Evolutionary conservation across 2,329 filamentous ascomycete genomes (phyloP).

Genomic region (Teratosphaeria viscida): DNA sequence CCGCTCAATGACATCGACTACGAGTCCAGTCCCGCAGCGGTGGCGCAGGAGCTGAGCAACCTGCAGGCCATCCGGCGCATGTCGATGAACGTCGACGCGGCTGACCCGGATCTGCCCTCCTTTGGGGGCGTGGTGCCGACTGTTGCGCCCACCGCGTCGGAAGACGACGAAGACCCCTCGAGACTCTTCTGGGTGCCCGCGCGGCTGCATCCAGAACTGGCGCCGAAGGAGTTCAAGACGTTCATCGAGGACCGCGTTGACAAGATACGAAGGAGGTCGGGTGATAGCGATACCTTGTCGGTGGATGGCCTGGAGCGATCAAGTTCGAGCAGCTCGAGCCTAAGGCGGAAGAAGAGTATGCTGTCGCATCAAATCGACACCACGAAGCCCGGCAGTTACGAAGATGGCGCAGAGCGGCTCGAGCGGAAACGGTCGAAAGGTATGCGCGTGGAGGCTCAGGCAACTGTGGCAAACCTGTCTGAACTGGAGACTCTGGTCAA

Average conservation of each 20-base stretch:
- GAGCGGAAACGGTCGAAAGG: conserved; percentile 57
- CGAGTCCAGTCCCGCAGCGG: conserved; percentile 78
- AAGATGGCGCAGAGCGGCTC: conserved; percentile 73
- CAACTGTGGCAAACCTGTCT: conserved; percentile 51
- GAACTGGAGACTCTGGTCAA: conserved; percentile 73
- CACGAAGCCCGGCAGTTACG: conserved; percentile 51
- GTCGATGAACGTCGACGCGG: conserved; percentile 78
- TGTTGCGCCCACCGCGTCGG: conserved; percentile 55
- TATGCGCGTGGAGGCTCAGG: conserved; percentile 39
- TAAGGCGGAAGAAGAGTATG: conserved; percentile 90
- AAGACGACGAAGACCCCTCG: conserved; percentile 80
- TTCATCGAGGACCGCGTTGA: conserved; percentile 91
- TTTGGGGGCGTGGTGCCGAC: conserved; percentile 53
- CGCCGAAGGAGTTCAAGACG: conserved; percentile 90
- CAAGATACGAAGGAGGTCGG: conserved; percentile 74
- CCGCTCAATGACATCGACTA: conserved; percentile 78
- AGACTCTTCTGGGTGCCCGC: conserved; percentile 93
- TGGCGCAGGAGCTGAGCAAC: conserved; percentile 87
- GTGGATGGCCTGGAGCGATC: conserved; percentile 47
- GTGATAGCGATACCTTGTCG: conserved; percentile 52
- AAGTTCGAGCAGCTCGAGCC: conserved; percentile 46
- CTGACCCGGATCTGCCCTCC: conserved; percentile 65
- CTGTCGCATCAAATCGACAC: conserved; percentile 83
- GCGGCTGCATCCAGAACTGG: conserved; percentile 84
- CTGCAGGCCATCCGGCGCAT: conserved; percentile 80